Evolutionary conservation across 345 rosid genomes (phyloP), one percentile per base, ranked within the genome.

Genomic region (Arabidopsis arenosa): DNA sequence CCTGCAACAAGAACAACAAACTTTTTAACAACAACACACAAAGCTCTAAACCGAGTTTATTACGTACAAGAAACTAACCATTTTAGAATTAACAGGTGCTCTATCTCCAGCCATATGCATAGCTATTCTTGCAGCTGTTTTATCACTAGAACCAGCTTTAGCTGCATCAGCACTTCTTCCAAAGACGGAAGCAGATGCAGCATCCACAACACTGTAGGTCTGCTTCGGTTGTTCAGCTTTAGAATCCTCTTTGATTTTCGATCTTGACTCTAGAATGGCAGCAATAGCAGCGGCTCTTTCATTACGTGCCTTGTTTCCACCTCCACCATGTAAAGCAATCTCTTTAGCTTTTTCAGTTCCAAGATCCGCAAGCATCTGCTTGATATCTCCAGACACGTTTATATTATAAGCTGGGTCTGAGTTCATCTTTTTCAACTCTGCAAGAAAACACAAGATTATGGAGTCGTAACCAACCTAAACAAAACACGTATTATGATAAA

Each of bases 81-180:
- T 47, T 73, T 81, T 90, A 11, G 93, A 83, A 82, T 92, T 95
- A 74, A 95, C 84, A 72, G 91, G 96, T 67, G 84, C 80, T 80
- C 97, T 86, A 74, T 95, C 99, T 51, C 99, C 99, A 79, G 96
- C 92, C 93, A 86, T 89, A 80, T 95, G 98, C 98, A 89, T 85
- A 56, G 96, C 98, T 76, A 95, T 92, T 53, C 90, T 84, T 74
- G 99, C 97, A 81, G 91, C 93, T 58, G 97, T 86, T 79, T 92
- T 95, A 85, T 92, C 89, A 74, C 80, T 80, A 67, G 90, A 70
- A 47, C 91, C 85, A 76, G 90, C 90, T 87, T 89, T 95, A 52
- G 98, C 97, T 57, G 97, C 91, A 49, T 83, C 89, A 68, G 97
- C 96, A 84, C 97, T 95, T 85, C 97, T 88, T 77, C 99, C 99